Percentiles rank a stretch among this genome's conserved stretches.
Conservation (phyloP, 805 yeast species). For the Metschnikowia corniflorae region DNA sequence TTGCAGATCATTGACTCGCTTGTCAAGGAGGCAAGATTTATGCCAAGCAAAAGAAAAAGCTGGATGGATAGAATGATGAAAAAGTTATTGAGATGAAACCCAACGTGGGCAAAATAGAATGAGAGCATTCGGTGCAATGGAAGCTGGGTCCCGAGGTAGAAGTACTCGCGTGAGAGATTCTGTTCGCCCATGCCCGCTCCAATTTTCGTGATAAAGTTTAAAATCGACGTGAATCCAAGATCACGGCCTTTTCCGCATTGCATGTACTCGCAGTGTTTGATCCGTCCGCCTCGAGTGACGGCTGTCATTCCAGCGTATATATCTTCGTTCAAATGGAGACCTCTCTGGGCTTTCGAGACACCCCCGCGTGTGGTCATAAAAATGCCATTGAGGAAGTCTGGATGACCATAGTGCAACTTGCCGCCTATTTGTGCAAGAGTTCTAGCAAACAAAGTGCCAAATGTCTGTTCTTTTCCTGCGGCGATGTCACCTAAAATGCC, state of each 20-base stretch:
- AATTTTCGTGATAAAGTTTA: constrained; percentile 82
- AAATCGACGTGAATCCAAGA: constrained; percentile 80
- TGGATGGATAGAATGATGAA: constrained; percentile 76
- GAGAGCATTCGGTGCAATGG: constrained; percentile 80
- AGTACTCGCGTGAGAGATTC: constrained; percentile 79
- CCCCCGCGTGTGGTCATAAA: constrained; percentile 88
- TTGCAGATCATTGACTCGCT: constrained; percentile 68
- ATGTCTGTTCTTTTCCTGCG: constrained; percentile 87
- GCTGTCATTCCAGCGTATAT: constrained; percentile 88
- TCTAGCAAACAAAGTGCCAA: constrained; percentile 81
- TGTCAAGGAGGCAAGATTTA: constrained; percentile 69
- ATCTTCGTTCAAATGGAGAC: constrained; percentile 82
- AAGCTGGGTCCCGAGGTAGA: constrained; percentile 73
- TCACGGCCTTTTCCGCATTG: constrained; percentile 93
- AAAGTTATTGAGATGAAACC: constrained; percentile 79
- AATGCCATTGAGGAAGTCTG: constrained; percentile 73
- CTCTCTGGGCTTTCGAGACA: constrained; percentile 82
- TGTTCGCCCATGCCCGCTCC: constrained; percentile 96
- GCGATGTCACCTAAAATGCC: constrained; percentile 88
- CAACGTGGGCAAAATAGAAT: constrained; percentile 83
- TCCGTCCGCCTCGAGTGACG: constrained; percentile 78
- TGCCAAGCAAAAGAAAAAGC: constrained; percentile 64
- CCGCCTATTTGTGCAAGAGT: constrained; percentile 84
- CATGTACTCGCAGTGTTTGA: constrained; percentile 81
- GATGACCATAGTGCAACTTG: constrained; percentile 84